Conservation (phyloP, 164 flowering plant species). For the Magnolia officinalis region DNA sequence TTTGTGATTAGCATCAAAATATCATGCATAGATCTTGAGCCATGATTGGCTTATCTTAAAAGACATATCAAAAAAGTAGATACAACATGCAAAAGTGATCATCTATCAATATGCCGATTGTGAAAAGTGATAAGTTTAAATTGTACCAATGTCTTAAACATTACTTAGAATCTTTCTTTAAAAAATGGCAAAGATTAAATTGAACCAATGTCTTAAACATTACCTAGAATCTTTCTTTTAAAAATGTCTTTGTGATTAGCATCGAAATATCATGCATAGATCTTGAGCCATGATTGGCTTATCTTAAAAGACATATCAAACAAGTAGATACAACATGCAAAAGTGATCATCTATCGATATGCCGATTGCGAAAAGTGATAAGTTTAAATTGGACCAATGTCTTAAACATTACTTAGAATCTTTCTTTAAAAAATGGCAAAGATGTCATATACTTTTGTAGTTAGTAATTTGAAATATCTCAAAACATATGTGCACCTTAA, state of each 20-base stretch:
- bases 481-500: neutral
- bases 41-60: neutral
- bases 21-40: neutral
- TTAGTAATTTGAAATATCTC: neutral
- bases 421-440: too few species aligned
- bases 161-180: neutral
- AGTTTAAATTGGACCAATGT: too few species aligned
- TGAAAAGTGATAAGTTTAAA: neutral
- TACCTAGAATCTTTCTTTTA: neutral
- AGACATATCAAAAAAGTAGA: neutral
- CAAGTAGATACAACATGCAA: too few species aligned
- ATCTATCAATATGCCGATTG: neutral
- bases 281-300: too few species aligned
- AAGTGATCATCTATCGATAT: too few species aligned
- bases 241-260: too few species aligned
- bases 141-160: neutral
- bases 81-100: neutral
- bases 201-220: neutral
- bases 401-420: too few species aligned
- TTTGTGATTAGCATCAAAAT: conserved; percentile 9
- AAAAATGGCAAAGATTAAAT: neutral
- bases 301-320: too few species aligned
- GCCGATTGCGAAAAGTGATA: too few species aligned
- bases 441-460: neutral
- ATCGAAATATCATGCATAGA: too few species aligned